Conservation (phyloP, 371 early-diverging fungal genomes). For the Apophysomyces elegans region DNA sequence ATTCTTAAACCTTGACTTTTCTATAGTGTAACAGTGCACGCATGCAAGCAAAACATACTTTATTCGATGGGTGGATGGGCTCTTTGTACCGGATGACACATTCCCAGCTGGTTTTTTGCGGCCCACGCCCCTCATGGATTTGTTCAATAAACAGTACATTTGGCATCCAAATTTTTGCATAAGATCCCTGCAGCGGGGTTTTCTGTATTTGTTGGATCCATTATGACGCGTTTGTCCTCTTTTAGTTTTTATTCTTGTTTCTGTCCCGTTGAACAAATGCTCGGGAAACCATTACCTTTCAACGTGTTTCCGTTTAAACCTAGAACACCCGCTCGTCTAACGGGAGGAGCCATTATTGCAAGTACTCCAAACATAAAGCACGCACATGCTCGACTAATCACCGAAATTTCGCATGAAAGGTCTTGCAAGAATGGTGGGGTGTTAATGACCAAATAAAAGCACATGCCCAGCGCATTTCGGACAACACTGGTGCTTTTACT, state of each 20-base stretch:
- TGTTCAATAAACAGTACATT: no score
- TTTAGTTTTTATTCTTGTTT: background rate
- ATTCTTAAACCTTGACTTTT: no score
- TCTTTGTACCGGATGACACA: no score
- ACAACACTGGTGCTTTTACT: conserved; percentile 49
- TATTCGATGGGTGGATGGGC: no score
- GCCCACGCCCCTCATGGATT: no score
- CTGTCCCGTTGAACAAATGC: background rate
- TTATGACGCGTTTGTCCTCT: background rate
- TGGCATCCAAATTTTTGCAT: no score
- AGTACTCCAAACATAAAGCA: conserved; percentile 28
- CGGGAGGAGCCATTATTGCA: conserved; percentile 42
- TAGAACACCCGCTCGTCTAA: conserved; percentile 21
- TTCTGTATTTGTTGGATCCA: no score
- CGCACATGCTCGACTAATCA: background rate
- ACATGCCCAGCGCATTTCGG: conserved; percentile 56
- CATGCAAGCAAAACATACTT: no score
- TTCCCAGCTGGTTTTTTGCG: no score
- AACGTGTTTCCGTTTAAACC: conserved; percentile 33
- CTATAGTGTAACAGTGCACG: no score
- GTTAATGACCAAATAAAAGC: conserved; percentile 51
- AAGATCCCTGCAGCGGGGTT: no score
- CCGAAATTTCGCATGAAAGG: conserved; percentile 15
- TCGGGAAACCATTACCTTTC: conserved; percentile 25
- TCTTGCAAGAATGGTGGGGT: conserved; percentile 57